Percentiles rank a stretch among this genome's conserved stretches.
phyloP scores from a whole-genome alignment of 2,329 filamentous ascomycete genomes.

The Akanthomyces uredinophilus region DNA sequence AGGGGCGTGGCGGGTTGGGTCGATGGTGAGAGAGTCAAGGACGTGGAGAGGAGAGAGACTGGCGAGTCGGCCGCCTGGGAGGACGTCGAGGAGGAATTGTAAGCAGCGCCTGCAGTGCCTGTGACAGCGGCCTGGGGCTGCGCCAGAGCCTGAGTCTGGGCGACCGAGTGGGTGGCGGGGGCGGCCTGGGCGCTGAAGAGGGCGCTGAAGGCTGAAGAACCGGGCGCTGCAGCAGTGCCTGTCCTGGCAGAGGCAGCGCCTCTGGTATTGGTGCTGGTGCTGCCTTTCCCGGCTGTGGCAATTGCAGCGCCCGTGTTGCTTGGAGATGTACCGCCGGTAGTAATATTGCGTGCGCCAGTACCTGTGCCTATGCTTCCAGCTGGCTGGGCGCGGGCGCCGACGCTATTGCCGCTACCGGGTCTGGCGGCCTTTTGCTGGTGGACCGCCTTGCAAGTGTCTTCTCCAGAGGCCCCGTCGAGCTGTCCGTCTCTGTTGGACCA shows the following conservation, averaged over 20 bases:
- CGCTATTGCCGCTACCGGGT: conserved; percentile 8
- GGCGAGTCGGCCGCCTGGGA: conserved; percentile 12
- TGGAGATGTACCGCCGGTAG: background rate
- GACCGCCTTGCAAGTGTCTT: background rate
- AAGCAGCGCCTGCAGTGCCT: conserved; percentile 16
- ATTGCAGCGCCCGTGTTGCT: background rate
- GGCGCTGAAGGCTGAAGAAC: background rate
- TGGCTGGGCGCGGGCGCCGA: background rate
- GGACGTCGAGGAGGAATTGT: conserved; percentile 3
- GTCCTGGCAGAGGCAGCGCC: background rate
- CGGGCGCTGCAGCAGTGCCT: background rate
- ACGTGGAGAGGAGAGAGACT: conserved; percentile 15
- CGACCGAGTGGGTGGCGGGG: background rate
- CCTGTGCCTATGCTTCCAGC: background rate
- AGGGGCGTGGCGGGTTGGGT: conserved; percentile 21
- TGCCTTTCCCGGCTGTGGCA: background rate
- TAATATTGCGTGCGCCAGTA: background rate
- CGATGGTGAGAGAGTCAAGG: conserved; percentile 21
- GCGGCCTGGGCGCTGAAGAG: conserved; percentile 3
- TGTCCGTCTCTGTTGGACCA: background rate
- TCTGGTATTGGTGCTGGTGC: background rate
- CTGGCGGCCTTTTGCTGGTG: background rate
- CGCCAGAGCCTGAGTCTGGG: background rate
- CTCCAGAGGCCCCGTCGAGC: background rate
- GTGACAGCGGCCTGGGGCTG: background rate